These are phyloP conservation scores for Vinca minor DNA, from an alignment of 257 asterid genomes.

Conservation along the genomic window DNA sequence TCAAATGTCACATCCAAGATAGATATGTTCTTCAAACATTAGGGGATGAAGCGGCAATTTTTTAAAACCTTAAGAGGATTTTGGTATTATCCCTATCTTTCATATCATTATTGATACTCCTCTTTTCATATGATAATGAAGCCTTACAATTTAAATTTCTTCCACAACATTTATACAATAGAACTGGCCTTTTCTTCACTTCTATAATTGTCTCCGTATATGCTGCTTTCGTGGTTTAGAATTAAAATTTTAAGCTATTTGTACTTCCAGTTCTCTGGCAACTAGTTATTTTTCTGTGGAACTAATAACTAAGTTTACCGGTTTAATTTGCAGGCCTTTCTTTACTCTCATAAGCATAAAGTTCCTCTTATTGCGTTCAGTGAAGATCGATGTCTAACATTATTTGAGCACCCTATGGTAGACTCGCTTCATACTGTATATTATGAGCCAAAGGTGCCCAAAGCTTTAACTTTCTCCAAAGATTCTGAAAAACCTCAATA, in stretches of 20 bases:
- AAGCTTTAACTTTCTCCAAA: constrained; percentile 10
- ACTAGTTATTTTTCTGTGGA: neutral
- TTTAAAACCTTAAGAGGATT: neutral
- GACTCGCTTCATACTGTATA: constrained; percentile 80
- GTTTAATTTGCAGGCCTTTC: constrained; percentile 52
- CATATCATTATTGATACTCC: neutral
- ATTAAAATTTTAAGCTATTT: too few species aligned
- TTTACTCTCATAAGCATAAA: constrained; percentile 66
- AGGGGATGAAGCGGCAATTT: neutral
- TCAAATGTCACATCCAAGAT: neutral
- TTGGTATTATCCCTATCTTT: neutral
- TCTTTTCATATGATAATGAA: neutral
- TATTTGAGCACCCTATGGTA: constrained; percentile 87
- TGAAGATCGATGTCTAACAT: constrained; percentile 70
- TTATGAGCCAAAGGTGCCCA: constrained; percentile 88
- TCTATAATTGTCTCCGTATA: neutral
- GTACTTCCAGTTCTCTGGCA: neutral
- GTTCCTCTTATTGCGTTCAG: constrained; percentile 84
- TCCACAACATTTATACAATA: neutral
- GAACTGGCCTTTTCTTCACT: neutral
- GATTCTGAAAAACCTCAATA: constrained; percentile 9
- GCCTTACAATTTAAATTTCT: neutral
- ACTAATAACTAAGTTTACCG: neutral
- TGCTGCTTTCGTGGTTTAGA: neutral
- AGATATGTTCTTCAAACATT: neutral